phyloP scores from a whole-genome alignment of 2,329 filamentous ascomycete genomes.

The Cryphonectria nitschkei region DNA sequence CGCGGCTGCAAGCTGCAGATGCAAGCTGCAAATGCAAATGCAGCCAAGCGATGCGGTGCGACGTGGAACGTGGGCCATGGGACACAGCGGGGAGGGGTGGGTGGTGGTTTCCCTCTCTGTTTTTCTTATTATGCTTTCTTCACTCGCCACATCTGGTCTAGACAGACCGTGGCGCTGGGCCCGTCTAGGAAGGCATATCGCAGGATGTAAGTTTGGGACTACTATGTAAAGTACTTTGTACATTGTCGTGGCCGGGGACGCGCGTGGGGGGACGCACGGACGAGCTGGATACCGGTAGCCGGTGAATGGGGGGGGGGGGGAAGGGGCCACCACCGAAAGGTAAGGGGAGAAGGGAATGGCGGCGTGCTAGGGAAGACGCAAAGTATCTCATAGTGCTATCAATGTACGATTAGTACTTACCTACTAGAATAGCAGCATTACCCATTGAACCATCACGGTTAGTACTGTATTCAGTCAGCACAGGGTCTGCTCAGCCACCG shows the following conservation, averaged over 20 bases:
- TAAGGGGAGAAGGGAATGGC: too few relatives aligned
- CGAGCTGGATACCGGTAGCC: too few relatives aligned
- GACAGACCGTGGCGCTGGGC: conserved; percentile 20
- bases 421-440: not conserved
- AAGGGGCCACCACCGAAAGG: too few relatives aligned
- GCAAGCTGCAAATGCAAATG: not conserved
- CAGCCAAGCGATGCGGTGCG: too few relatives aligned
- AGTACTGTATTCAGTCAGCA: not conserved
- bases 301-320: too few relatives aligned
- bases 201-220: not conserved
- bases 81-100: too few relatives aligned
- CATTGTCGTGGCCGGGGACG: too few relatives aligned
- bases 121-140: not conserved
- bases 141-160: conserved; percentile 27
- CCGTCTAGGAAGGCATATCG: not conserved
- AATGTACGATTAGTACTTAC: not conserved
- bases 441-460: not conserved
- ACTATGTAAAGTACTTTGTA: not conserved
- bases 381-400: not conserved
- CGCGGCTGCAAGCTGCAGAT: conserved; percentile 1
- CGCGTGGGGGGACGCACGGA: not conserved
- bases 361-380: not conserved
- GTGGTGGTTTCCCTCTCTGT: not conserved
- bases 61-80: too few relatives aligned
- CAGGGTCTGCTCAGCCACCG: not conserved